These are phyloP conservation scores for Rhododendron griersonianum DNA, from an alignment of 148 eudicot species.

Conservation along the genomic window DNA sequence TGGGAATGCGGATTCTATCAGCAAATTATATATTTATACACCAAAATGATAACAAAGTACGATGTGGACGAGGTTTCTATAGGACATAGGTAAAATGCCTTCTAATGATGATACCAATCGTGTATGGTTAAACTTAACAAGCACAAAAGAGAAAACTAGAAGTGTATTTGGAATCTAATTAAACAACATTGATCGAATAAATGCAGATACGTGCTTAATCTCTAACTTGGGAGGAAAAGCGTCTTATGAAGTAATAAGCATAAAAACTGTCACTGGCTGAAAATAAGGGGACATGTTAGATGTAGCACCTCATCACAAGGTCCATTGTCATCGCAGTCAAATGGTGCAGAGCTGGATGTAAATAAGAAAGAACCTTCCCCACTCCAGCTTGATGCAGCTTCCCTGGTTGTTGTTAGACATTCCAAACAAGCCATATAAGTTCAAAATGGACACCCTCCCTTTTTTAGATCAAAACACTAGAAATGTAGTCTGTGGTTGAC, in stretches of 20 bases:
- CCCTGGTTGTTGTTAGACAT: conserved; percentile 34
- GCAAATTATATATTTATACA: not conserved
- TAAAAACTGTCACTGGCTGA: not conserved
- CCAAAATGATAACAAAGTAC: not conserved
- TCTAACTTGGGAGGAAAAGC: not conserved
- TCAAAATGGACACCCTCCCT: not conserved
- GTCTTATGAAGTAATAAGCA: not conserved
- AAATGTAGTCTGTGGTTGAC: not conserved
- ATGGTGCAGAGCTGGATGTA: conserved; percentile 88
- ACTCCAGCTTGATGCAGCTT: conserved; percentile 70
- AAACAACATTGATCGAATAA: not conserved
- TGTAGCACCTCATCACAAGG: conserved; percentile 67
- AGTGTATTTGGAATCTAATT: not conserved
- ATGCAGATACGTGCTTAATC: not conserved
- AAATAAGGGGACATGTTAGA: conserved; percentile 9
- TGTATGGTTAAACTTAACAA: not conserved
- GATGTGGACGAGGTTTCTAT: not conserved
- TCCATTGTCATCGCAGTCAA: conserved; percentile 84
- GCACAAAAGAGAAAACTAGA: not conserved
- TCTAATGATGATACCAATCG: not conserved
- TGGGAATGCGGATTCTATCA: not conserved
- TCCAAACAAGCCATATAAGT: not conserved
- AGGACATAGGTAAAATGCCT: not conserved
- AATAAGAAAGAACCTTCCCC: conserved; percentile 83
- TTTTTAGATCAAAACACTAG: not conserved